Evolutionary conservation across 2,329 filamentous ascomycete genomes (phyloP).

Genomic region (Aspergillus pseudoglaucus): DNA sequence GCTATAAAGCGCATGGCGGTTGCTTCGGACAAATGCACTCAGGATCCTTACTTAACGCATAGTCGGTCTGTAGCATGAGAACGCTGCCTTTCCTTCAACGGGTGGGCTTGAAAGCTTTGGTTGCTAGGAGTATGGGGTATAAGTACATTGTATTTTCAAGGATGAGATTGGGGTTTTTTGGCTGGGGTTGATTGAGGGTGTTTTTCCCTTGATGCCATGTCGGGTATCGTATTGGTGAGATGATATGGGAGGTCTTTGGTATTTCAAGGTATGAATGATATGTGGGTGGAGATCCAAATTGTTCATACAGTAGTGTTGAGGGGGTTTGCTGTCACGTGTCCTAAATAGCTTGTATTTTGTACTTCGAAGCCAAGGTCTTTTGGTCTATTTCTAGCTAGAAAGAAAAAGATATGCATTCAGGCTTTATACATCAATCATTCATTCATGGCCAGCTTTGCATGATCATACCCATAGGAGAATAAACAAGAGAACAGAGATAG

Average conservation of each 20-base stretch:
- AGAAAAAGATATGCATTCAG: not conserved
- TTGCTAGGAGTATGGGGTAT: conserved; percentile 15
- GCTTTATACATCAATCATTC: conserved; percentile 24
- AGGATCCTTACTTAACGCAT: conserved; percentile 29
- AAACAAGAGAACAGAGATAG: not conserved
- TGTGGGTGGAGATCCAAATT: too few relatives aligned
- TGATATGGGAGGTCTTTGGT: too few relatives aligned
- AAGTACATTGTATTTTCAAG: conserved; percentile 13
- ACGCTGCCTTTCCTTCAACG: conserved; percentile 18
- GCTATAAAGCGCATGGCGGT: conserved; percentile 30
- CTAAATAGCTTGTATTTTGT: too few relatives aligned
- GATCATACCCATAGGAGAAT: not conserved
- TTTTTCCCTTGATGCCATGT: too few relatives aligned
- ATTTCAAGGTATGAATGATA: too few relatives aligned
- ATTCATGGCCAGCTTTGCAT: conserved; percentile 16
- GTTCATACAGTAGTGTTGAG: too few relatives aligned
- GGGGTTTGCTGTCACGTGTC: too few relatives aligned
- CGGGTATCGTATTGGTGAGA: too few relatives aligned
- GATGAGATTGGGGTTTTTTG: not conserved
- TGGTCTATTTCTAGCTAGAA: not conserved
- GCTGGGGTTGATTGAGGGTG: not conserved
- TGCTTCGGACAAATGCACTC: conserved; percentile 25
- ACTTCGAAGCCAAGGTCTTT: too few relatives aligned
- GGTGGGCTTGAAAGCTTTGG: conserved; percentile 14
- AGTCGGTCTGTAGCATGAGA: conserved; percentile 20